Evolutionary conservation across 2,329 filamentous ascomycete genomes (phyloP), one percentile per base, ranked within the genome.

Genomic region (Aureobasidium pullulans): DNA sequence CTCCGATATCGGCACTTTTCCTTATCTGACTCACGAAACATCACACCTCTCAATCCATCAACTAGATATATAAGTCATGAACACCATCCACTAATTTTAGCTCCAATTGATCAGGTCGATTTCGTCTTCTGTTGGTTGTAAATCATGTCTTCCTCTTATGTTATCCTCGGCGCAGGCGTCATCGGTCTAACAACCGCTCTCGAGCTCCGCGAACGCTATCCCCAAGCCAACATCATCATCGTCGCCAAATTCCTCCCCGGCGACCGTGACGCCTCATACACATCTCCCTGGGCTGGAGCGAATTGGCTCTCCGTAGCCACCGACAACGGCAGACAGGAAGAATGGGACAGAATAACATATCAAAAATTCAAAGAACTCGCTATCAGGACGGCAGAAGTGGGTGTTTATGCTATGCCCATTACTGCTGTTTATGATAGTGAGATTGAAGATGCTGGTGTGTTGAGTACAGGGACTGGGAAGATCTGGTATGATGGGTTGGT

Each of bases 171-270:
- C 39, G 84, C 83, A 47, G 84, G 84, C 43, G 83, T 86, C 4
- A 77, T 82, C 32, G 84, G 83, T 29, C 75, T 86, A 54, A 85
- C 84, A 4, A 84, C 82, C 1, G 83, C 84, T 44, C 76, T 84
- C 31, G 72, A 83, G 13, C 73, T 86, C n/a, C 47, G 2, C 37
- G n/a, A 39, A 29, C 52, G 36, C 13, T 29, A 57, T 63, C 71
- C 74, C 4, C 66, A 71, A 7, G 78, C 83, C 62, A 73, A 75
- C 16, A 73, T 93, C 63, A 89, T 87, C 1, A 77, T 93, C 29
- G 77, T 88, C 37, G 86, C 88, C 4, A 93, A 90, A 67, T 87
- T 93, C 70, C 90, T 95, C 85, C 90, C 90, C 0, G 90, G 90
- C 36, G 90, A 96, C 74, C 91, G 90, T 72, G 86, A 91, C 64